These are phyloP conservation scores for Amylostereum areolatum DNA, from an alignment of 1,284 basidiomycete species.

Conservation along the genomic window DNA sequence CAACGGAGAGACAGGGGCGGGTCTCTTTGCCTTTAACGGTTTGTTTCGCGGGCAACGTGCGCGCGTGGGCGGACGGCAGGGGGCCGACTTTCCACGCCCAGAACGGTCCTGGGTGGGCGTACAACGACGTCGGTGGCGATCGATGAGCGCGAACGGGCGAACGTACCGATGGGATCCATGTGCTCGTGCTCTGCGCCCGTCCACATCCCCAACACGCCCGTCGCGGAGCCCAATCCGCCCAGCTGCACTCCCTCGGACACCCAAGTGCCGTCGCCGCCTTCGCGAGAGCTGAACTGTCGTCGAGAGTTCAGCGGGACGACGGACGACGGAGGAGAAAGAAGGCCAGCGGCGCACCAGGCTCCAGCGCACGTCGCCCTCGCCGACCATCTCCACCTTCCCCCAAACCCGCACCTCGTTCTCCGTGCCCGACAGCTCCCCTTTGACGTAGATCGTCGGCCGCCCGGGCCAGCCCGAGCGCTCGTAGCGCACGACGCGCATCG, in stretches of 20 bases:
- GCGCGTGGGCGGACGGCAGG: background rate
- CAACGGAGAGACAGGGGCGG: too few relatives aligned
- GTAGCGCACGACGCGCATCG: conserved; percentile 38
- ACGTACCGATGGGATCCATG: conserved; percentile 41
- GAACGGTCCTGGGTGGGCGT: conserved; percentile 32
- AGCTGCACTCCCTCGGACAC: conserved; percentile 50
- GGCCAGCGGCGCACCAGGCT: conserved; percentile 34
- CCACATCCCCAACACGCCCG: conserved; percentile 55
- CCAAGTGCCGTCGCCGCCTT: conserved; percentile 34
- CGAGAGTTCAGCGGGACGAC: background rate
- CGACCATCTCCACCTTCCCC: conserved; percentile 46
- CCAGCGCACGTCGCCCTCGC: conserved; percentile 49
- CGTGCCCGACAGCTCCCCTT: conserved; percentile 37
- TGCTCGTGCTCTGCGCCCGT: conserved; percentile 46
- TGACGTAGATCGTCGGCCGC: conserved; percentile 46
- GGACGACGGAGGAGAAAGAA: background rate
- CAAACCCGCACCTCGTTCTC: conserved; percentile 25
- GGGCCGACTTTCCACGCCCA: conserved; percentile 50
- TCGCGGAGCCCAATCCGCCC: conserved; percentile 43
- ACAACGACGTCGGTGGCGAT: background rate
- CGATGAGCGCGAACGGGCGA: background rate
- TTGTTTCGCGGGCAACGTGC: background rate
- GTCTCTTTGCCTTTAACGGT: conserved; percentile 8
- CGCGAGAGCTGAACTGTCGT: conserved; percentile 16
- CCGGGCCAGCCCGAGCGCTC: conserved; percentile 27